Evolutionary conservation across 345 rosid species (phyloP).

Genomic region (Physaria fendleri): DNA sequence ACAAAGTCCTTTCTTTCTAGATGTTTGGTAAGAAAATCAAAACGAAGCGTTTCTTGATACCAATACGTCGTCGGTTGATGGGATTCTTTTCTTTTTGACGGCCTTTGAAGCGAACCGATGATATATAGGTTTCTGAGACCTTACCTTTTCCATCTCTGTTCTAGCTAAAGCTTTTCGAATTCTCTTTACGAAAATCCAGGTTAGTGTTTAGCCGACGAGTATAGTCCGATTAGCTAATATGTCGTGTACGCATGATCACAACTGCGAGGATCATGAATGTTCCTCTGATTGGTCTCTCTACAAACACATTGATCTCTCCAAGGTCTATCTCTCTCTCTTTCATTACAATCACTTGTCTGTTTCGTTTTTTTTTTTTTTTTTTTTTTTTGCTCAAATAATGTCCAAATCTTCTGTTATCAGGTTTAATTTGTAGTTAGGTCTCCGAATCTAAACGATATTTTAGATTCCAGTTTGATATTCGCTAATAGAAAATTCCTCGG

Average conservation of each 20-base stretch:
- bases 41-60: not conserved
- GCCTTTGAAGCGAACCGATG: not conserved
- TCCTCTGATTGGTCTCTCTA: conserved; percentile 93
- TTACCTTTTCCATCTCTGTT: not conserved
- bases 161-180: not conserved
- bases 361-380: too few relatives aligned
- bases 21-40: not conserved
- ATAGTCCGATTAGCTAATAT: conserved; percentile 25
- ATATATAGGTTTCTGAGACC: too few relatives aligned
- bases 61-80: not conserved
- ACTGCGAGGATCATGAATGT: conserved; percentile 89
- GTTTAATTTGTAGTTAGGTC: not conserved
- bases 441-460: not conserved
- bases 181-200: not conserved
- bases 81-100: not conserved
- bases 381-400: not conserved
- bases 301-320: conserved; percentile 83
- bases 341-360: not conserved
- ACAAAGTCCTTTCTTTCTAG: too few relatives aligned
- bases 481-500: too few relatives aligned
- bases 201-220: not conserved
- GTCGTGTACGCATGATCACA: conserved; percentile 90
- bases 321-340: conserved; percentile 37
- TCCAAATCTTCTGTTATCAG: not conserved
- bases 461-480: too few relatives aligned